Conservation (phyloP, 179 eudicot species). For the Silene noctiflora region DNA sequence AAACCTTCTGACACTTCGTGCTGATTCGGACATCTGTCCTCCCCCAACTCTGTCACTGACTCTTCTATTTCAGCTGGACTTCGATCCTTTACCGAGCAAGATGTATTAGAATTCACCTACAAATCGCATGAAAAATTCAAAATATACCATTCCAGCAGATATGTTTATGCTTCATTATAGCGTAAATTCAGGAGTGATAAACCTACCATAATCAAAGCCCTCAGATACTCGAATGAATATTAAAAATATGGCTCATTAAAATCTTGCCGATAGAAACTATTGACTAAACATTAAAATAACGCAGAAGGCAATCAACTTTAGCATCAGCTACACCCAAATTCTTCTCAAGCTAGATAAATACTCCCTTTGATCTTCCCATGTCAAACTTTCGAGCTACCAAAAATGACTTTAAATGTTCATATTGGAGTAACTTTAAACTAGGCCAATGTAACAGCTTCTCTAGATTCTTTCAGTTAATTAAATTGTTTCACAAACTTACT, state of each 20-base stretch:
- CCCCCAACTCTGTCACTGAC: constrained; percentile 42
- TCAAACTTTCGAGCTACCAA: not conserved
- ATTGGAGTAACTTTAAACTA: not conserved
- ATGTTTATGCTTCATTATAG: not conserved
- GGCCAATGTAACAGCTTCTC: not conserved
- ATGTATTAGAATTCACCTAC: constrained; percentile 53
- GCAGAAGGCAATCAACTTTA: not conserved
- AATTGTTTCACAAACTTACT: too few species aligned
- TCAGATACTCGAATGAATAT: not conserved
- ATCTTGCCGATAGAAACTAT: not conserved
- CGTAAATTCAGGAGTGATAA: not conserved
- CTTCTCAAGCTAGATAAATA: not conserved
- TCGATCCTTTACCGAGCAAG: constrained; percentile 37
- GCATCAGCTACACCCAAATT: not conserved
- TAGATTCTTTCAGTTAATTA: too few species aligned
- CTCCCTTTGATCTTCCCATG: not conserved
- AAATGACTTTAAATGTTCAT: too few species aligned
- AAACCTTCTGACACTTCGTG: constrained; percentile 31
- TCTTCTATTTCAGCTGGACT: constrained; percentile 37
- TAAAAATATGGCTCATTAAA: not conserved
- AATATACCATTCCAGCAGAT: not conserved
- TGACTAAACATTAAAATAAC: not conserved
- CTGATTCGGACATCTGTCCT: constrained; percentile 35
- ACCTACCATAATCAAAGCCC: not conserved
- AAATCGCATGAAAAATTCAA: constrained; percentile 7